These are phyloP conservation scores for Euclidium syriacum DNA, from an alignment of 345 rosid species.

Conservation along the genomic window DNA sequence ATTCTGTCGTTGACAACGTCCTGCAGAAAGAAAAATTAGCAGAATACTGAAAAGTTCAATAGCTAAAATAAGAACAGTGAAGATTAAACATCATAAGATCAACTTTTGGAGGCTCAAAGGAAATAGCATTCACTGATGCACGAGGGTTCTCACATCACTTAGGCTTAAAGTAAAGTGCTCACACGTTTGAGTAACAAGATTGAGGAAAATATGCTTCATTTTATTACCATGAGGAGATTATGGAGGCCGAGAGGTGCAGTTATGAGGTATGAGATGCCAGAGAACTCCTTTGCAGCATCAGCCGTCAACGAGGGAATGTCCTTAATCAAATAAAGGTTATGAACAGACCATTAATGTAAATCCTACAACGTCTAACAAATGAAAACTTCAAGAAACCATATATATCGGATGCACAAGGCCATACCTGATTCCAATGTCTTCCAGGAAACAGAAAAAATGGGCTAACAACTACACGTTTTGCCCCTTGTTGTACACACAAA, in stretches of 20 bases:
- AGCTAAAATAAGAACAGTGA: background rate
- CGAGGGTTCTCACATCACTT: background rate
- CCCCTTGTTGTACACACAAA: slow-evolving; percentile 72
- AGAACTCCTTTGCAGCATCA: slow-evolving; percentile 88
- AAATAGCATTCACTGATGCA: background rate
- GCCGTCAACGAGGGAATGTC: slow-evolving; percentile 81
- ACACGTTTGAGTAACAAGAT: background rate
- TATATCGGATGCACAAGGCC: slow-evolving; percentile 10
- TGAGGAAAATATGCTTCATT: background rate
- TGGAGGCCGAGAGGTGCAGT: slow-evolving; percentile 94
- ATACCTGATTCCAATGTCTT: slow-evolving; percentile 90
- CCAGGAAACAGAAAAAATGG: slow-evolving; percentile 95
- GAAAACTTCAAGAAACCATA: slow-evolving; percentile 2
- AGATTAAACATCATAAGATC: background rate
- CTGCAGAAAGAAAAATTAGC: slow-evolving; percentile 34
- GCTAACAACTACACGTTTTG: slow-evolving; percentile 71
- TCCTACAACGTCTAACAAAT: background rate
- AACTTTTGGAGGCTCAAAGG: background rate
- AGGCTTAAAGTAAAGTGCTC: background rate
- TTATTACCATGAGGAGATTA: slow-evolving; percentile 72
- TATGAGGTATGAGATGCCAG: slow-evolving; percentile 56
- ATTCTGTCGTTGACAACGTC: slow-evolving; percentile 81
- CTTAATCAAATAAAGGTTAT: slow-evolving; percentile 30
- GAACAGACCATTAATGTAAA: background rate
- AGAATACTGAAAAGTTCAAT: background rate